Percentiles rank a stretch among this genome's conserved stretches.
Conservation (phyloP, 2,329 filamentous ascomycete species). For the Calonectria pauciramosa region DNA sequence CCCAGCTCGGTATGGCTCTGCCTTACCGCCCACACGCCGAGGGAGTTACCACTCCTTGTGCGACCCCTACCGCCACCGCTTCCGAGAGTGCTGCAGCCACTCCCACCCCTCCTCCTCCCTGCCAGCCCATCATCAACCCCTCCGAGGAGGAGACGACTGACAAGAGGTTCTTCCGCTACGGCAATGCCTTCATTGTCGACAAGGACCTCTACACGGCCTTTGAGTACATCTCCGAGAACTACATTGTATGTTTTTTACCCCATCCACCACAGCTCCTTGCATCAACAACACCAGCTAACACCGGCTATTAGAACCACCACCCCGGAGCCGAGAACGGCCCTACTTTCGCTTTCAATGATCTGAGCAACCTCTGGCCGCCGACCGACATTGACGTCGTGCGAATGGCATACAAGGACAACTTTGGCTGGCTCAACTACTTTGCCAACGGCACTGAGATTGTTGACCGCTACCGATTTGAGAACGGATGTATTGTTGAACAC, state of each 20-base stretch:
- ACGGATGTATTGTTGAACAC: constrained; percentile 9
- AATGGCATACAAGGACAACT: background rate
- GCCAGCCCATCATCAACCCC: background rate
- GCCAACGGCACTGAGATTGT: background rate
- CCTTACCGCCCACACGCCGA: background rate
- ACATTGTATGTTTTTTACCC: background rate
- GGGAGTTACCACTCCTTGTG: background rate
- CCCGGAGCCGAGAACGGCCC: background rate
- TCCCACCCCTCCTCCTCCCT: background rate
- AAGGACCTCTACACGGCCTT: background rate
- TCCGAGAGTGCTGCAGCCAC: background rate
- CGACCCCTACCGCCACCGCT: background rate
- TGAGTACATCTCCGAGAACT: background rate
- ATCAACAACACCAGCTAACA: background rate
- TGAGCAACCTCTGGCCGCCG: background rate
- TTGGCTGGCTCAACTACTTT: constrained; percentile 4
- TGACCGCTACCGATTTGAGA: background rate
- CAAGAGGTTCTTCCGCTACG: constrained; percentile 9
- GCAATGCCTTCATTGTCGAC: background rate
- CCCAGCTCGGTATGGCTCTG: background rate
- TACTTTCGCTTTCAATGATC: background rate
- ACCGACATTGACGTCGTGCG: background rate
- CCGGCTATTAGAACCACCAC: background rate
- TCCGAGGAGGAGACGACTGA: background rate
- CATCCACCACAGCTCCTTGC: background rate